phyloP scores from a whole-genome alignment of 805 yeast species.

The Pichia thaimueangensis region DNA sequence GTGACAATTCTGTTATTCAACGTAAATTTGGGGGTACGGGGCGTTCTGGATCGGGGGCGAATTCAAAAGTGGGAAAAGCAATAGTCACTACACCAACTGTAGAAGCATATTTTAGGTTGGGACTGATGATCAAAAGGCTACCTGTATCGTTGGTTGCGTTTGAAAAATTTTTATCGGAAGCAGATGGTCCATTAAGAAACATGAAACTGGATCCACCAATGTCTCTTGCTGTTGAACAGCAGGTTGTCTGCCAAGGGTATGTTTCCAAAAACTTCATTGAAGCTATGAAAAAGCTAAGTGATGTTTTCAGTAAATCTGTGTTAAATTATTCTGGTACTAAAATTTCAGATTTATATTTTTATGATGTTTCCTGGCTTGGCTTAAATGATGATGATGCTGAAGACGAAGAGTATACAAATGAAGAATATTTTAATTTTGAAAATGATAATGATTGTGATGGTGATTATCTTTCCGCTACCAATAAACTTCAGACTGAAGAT shows the following conservation, averaged over 20 bases:
- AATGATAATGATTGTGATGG: neutral
- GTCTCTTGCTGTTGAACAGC: constrained; percentile 51
- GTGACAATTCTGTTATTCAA: constrained; percentile 22
- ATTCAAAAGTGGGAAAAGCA: constrained; percentile 13
- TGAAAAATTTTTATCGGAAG: constrained; percentile 56
- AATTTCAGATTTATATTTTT: constrained; percentile 51
- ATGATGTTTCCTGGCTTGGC: constrained; percentile 62
- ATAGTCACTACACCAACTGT: constrained; percentile 38
- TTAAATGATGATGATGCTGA: constrained; percentile 17
- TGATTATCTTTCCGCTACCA: neutral
- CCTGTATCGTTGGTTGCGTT: constrained; percentile 51
- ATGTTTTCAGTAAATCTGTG: constrained; percentile 37
- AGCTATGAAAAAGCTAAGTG: constrained; percentile 39
- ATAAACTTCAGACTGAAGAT: too few relatives aligned
- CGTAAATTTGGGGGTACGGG: constrained; percentile 8
- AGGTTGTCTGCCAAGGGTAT: constrained; percentile 53
- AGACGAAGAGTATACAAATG: neutral
- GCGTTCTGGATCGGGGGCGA: constrained; percentile 2
- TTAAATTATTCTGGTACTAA: constrained; percentile 39
- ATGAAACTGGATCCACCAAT: constrained; percentile 34
- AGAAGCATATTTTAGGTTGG: constrained; percentile 46
- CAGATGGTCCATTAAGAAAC: constrained; percentile 37
- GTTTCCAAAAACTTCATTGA: constrained; percentile 37
- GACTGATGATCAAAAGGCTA: constrained; percentile 40
- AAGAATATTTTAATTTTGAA: neutral